Evolutionary conservation across 2,329 filamentous ascomycete genomes (phyloP), one percentile per base, ranked within the genome.

Genomic region (Fusarium floridanum): DNA sequence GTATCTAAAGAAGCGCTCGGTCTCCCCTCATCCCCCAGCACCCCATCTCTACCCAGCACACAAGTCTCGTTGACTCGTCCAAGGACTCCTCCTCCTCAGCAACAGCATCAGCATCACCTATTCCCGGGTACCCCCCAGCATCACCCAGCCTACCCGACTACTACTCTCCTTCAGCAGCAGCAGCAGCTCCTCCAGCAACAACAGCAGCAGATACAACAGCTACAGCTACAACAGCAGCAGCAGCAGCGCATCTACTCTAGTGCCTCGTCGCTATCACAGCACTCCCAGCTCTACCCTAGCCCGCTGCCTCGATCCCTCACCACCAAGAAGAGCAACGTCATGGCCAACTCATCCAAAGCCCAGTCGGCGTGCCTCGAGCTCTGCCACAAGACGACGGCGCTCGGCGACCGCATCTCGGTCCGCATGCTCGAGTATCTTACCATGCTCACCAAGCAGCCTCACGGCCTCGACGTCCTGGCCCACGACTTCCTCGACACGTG

Each of bases 401-500:
- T 90, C 29, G 90, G 90, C 68, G 91, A 92, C 80, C 88, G 86
- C 71, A 91, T 93, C 74, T 89, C 91, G 0, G 88, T 92, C 56
- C 89, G 88, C 73, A 89, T 92, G 84, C 86, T 92, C 45, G 91
- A 92, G 79, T 92, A 91, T 71, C 85, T 92, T 24, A 89, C 88
- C 64, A 86, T 88, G 6, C 86, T 87, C 67, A 90, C 89, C 75
- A 83, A 86, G 75, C 85, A 88, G 39, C 87, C 88, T 0, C 83
- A 86, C 61, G 88, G 89, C 36, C 90, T 92, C 80, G 87, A 89
- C 68, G 83, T 86, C 29, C 85, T 94, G 22, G 91, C 91, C 11
- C 87, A 88, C 71, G 90, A 92, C 73, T 93, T 93, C 77, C 86
- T 94, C 67, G 91, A 93, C 66, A 89, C 90, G 6, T 92, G 89